Percentiles rank a stretch among this genome's conserved stretches.
These are phyloP conservation scores for Taxillus chinensis DNA, from an alignment of 164 flowering plant species.

Conservation along the genomic window DNA sequence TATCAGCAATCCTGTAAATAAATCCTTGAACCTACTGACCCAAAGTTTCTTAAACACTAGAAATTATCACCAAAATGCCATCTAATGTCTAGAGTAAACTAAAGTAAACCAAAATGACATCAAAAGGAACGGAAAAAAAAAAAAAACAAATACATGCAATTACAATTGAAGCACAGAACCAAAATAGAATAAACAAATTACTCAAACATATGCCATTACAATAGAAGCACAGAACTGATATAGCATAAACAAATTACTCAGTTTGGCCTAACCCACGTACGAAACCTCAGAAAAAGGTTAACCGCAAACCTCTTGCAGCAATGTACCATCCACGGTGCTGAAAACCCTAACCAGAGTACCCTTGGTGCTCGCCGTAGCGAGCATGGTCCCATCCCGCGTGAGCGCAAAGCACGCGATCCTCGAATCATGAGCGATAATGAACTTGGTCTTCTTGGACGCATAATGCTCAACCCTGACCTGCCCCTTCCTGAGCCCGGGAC, in stretches of 20 bases:
- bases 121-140: no score
- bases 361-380: constrained; percentile 71
- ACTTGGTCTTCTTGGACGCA: constrained; percentile 53
- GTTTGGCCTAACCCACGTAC: background rate
- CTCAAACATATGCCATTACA: no score
- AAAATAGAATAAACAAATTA: no score
- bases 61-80: no score
- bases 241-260: background rate
- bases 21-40: no score
- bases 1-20: no score
- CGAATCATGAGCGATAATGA: constrained; percentile 70
- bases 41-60: no score
- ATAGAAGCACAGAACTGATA: no score
- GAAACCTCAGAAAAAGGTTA: background rate
- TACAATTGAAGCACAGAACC: no score
- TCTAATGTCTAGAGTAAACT: no score
- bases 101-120: no score
- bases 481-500: constrained; percentile 74
- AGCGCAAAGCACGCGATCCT: constrained; percentile 65
- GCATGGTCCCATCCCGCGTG: constrained; percentile 44
- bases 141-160: no score
- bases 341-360: constrained; percentile 64
- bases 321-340: constrained; percentile 41
- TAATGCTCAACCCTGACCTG: constrained; percentile 74
- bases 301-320: constrained; percentile 47